Conservation (phyloP, 352 stramenopile genomes). For the Aphanomyces euteiches region DNA sequence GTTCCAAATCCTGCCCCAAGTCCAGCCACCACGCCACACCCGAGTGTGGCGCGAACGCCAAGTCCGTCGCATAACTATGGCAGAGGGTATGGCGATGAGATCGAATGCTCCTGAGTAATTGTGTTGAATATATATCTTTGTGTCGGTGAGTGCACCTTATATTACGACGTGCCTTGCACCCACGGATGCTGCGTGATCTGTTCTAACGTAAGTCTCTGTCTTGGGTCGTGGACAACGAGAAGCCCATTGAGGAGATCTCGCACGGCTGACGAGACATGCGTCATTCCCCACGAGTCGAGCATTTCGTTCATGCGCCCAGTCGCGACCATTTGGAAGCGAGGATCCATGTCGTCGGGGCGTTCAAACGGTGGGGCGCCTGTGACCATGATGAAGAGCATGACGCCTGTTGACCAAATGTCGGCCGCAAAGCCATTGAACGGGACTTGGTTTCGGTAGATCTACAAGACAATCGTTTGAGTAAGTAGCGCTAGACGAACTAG, state of each 20-base stretch:
- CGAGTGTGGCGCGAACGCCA: neutral
- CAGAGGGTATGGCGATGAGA: neutral
- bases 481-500: neutral
- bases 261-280: constrained; percentile 65
- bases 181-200: constrained; percentile 82
- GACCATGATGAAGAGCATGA: constrained; percentile 95
- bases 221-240: constrained; percentile 78
- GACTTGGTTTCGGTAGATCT: constrained; percentile 88
- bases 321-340: constrained; percentile 84
- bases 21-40: too few relatives aligned
- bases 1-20: neutral
- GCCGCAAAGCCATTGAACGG: constrained; percentile 89
- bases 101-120: constrained; percentile 5
- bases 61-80: neutral
- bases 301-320: constrained; percentile 74
- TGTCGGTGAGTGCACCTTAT: neutral
- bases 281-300: constrained; percentile 84
- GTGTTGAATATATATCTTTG: neutral
- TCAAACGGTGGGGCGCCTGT: constrained; percentile 90
- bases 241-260: constrained; percentile 74
- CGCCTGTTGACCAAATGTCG: constrained; percentile 92
- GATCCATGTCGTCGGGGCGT: constrained; percentile 74
- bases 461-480: neutral
- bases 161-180: constrained; percentile 35
- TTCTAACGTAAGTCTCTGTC: constrained; percentile 67